Evolutionary conservation across 2,329 filamentous ascomycete genomes (phyloP).

Genomic region (Ophiosphaerella korrae): DNA sequence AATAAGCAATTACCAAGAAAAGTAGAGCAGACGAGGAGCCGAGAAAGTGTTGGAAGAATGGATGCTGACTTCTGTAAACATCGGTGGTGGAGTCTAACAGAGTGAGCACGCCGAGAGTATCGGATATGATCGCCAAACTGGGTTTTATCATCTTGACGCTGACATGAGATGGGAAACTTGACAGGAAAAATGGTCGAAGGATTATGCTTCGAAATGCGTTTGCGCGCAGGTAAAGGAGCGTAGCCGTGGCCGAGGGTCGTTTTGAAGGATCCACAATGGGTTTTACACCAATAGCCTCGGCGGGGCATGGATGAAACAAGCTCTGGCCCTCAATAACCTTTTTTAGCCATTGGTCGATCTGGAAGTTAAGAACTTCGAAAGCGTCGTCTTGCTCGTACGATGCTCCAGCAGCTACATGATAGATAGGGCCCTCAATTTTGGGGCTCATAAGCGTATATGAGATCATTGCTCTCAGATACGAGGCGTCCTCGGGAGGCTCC

Average conservation of each 20-base stretch:
- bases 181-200: not conserved
- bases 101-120: not conserved
- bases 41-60: constrained; percentile 1
- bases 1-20: not conserved
- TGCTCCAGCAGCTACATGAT: not conserved
- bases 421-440: not conserved
- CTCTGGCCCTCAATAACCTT: not conserved
- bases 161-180: not conserved
- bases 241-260: not conserved
- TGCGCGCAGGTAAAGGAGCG: not conserved
- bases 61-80: not conserved
- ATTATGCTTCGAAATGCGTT: not conserved
- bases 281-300: not conserved
- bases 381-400: not conserved
- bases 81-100: not conserved
- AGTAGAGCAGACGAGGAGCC: not conserved
- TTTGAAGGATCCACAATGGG: not conserved
- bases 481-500: not conserved
- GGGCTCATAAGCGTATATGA: not conserved
- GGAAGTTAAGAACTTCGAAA: not conserved
- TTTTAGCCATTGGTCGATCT: not conserved
- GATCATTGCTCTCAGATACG: constrained; percentile 1
- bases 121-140: not conserved
- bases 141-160: not conserved
- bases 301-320: not conserved